Evolutionary conservation across 1,284 basidiomycete species (phyloP), one percentile per base, ranked within the genome.

Genomic region (Ceratobasidium sp.): DNA sequence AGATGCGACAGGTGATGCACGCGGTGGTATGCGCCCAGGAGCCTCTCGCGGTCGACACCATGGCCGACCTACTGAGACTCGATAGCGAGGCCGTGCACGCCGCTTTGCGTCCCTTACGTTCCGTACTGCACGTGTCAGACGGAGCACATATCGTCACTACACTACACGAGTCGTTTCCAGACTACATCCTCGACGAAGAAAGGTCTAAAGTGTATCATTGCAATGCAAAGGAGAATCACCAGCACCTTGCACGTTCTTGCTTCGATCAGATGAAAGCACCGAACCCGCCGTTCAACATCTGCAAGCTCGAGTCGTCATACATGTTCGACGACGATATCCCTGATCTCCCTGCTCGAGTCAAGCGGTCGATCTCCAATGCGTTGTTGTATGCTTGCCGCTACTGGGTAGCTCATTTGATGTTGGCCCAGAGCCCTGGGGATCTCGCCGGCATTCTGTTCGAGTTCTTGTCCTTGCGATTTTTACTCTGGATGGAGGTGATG

Each of bases 401-500:
- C 37, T 64, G 61, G 61, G 33, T 17, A n/a, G 61, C 37, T 23
- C 61, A 64, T 39, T 33, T 37, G 5, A 45, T 23, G 23, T 45
- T 23, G 23, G 31, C 35, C 10, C 6, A 20, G 20, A 5, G 17
- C 5, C 20, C 31, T 23, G 33, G 20, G 17, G 20, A 42, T n/a
- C 17, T 64, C n/a, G 37, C 11, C 6, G 7, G 15, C 28, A 17
- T 64, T 33, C 37, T 64, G 15, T n/a, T 13, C 15, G 61, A 45
- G 20, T 64, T 64, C 23, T 3, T 42, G n/a, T 64, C 39, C 11
- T 33, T 13, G 20, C 61, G 28, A 39, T 39, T 64, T 17, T 37
- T 64, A 42, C 42, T 42, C 39, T 64, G 61, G 61, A 64, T 64
- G 61, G 61, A 64, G 37, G 61, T 45, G n/a, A 23, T 64, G n/a